These are phyloP conservation scores for Massospora cicadina DNA, from an alignment of 371 early-diverging fungal species.

Conservation along the genomic window DNA sequence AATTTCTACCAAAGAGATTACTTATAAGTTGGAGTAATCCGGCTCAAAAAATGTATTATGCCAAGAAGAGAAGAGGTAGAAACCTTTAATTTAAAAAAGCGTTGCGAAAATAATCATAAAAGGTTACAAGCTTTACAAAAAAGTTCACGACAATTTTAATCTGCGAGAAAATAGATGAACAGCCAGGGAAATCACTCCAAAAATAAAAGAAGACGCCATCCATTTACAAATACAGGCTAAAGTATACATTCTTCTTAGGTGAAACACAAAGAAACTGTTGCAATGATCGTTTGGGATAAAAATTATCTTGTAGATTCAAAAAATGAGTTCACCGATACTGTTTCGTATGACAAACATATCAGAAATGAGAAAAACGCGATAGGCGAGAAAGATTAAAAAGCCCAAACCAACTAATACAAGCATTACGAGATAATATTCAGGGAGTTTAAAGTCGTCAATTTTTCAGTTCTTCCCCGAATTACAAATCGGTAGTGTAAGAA, in stretches of 20 bases:
- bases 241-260: slow-evolving; percentile 4
- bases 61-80: too few relatives aligned
- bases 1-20: too few relatives aligned
- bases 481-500: background rate
- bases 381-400: background rate
- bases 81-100: too few relatives aligned
- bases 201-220: slow-evolving; percentile 5
- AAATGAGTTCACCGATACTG: slow-evolving; percentile 7
- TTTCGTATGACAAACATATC: background rate
- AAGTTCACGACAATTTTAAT: background rate
- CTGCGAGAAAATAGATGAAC: background rate
- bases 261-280: background rate
- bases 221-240: slow-evolving; percentile 6
- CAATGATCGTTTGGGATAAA: background rate
- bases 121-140: too few relatives aligned
- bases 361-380: background rate
- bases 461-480: background rate
- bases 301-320: background rate
- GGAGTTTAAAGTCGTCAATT: slow-evolving; percentile 8
- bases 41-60: too few relatives aligned
- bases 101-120: too few relatives aligned
- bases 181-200: slow-evolving; percentile 8
- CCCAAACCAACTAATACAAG: background rate
- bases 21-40: too few relatives aligned
- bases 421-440: background rate